These are phyloP conservation scores for Plenodomus biglobosus DNA, from an alignment of 2,329 filamentous ascomycete genomes.

Conservation along the genomic window DNA sequence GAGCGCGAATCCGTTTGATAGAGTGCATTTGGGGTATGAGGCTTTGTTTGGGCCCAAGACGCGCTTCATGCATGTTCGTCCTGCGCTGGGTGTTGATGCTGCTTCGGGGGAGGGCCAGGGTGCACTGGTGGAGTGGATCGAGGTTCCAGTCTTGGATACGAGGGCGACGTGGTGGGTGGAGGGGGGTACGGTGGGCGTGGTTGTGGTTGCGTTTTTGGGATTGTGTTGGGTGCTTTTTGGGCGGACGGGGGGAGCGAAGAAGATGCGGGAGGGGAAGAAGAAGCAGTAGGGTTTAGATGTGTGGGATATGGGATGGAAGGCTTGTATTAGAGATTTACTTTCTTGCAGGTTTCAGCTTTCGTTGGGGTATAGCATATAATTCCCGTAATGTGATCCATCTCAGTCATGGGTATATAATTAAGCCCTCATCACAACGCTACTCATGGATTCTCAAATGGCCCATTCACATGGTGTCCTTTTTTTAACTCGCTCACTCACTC, in stretches of 20 bases:
- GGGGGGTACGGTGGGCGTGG: conserved; percentile 46
- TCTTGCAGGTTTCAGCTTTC: too few species aligned
- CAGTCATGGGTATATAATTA: too few species aligned
- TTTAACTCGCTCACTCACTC: too few species aligned
- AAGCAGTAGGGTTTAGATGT: conserved; percentile 18
- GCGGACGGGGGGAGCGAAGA: conserved; percentile 5
- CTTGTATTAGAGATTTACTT: not conserved
- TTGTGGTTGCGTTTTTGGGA: conserved; percentile 50
- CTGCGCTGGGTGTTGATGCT: conserved; percentile 18
- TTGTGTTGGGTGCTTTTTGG: conserved; percentile 47
- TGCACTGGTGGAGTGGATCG: conserved; percentile 36
- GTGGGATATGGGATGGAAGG: not conserved
- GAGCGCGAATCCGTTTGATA: conserved; percentile 79
- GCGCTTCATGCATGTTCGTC: conserved; percentile 73
- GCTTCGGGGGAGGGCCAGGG: not conserved
- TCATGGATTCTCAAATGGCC: too few species aligned
- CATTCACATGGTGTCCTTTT: too few species aligned
- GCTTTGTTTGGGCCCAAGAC: conserved; percentile 73
- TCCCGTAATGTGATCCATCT: too few species aligned
- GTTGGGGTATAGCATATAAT: too few species aligned
- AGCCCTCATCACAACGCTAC: too few species aligned
- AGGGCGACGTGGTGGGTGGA: conserved; percentile 43
- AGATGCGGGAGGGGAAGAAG: conserved; percentile 20
- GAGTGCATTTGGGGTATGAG: conserved; percentile 83
- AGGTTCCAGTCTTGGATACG: conserved; percentile 49